Percentiles rank a stretch among this genome's conserved stretches.
These are phyloP conservation scores for Gilbertella persicaria DNA, from an alignment of 371 early-diverging fungal genomes.

Conservation along the genomic window DNA sequence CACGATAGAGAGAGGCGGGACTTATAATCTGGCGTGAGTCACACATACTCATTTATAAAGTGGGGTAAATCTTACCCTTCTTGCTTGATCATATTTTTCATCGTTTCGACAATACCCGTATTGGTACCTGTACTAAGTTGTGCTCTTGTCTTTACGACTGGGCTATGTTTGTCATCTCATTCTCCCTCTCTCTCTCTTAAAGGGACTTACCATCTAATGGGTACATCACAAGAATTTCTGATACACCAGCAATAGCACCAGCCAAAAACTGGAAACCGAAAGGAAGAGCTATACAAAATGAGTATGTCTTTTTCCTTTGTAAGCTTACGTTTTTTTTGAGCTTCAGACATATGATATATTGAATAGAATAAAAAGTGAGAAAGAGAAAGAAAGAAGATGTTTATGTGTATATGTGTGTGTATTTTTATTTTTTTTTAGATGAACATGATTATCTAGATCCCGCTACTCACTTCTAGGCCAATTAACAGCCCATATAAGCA, in stretches of 20 bases:
- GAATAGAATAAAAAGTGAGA: not conserved
- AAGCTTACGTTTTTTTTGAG: too few relatives aligned
- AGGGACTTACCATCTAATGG: constrained; percentile 84
- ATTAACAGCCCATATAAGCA: not conserved
- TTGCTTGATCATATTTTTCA: constrained; percentile 79
- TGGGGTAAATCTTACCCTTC: constrained; percentile 74
- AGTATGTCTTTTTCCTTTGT: not conserved
- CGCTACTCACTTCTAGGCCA: not conserved
- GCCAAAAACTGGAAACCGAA: constrained; percentile 88
- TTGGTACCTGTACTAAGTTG: constrained; percentile 83
- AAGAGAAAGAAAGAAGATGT: not conserved
- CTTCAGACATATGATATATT: too few relatives aligned
- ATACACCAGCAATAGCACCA: constrained; percentile 96
- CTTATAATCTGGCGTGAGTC: constrained; percentile 28
- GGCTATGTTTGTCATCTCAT: not conserved
- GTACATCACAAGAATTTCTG: constrained; percentile 96
- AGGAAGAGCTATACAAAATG: constrained; percentile 70
- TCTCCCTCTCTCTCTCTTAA: not conserved
- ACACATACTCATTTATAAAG: constrained; percentile 8
- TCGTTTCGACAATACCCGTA: constrained; percentile 35
- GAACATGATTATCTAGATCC: constrained; percentile 10
- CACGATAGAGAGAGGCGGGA: constrained; percentile 84
- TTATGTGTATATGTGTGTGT: not conserved
- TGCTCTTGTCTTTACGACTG: constrained; percentile 95
- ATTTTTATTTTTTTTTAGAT: too few relatives aligned